Base-by-base conservation (phyloP, 2,329 filamentous ascomycete species). In the Cladorrhinum sp. region DNA sequence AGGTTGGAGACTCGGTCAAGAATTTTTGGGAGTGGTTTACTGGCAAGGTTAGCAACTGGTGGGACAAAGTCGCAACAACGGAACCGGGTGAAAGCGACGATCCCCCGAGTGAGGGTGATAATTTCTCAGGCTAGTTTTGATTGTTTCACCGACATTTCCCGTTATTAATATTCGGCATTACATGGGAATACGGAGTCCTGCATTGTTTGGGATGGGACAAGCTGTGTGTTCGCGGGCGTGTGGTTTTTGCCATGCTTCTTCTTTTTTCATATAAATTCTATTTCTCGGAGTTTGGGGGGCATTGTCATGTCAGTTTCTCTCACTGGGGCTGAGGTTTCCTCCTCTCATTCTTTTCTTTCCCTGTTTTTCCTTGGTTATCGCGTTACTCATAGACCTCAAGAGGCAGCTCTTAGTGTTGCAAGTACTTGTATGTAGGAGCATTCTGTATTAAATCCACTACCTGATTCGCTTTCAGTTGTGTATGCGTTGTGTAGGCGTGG, bases 21-120 rank as follows among this genome's bases (percentile, higher is more conserved):
- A 71, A 72, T 3, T 74, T 80, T 33, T 84, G 81, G 80, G 74
- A 80, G 54, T 85, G 82, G 82, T 66, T 85, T 12, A 78, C 75
- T 2, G 78, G 76, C 36, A 78, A 82, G 63, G 68, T 83, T 12
- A 74, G 73, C 30, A 71, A 78, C 33, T 72, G 77, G 21, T 82
- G 79, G 80, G 72, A 74, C 39, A 79, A 80, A 66, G 72, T 82
- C 18, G 75, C 67, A 23, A 66, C 42, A 21, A 46, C 42, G 10
- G 8, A 36, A 36, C 51, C 62, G 36, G 56, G 55, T 30, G 53
- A 62, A n/a, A 48, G 50, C 20, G 39, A 58, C 7, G 54, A 59
- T 7, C 55, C 54, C 42, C 54, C 54, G 20, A 26, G 36, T 7
- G 30, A 57, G 39, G 24, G 16, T 33, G 21, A 51, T n/a, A 21